Base-by-base conservation (phyloP, 257 asterid genomes). In the Plectranthus barbatus region DNA sequence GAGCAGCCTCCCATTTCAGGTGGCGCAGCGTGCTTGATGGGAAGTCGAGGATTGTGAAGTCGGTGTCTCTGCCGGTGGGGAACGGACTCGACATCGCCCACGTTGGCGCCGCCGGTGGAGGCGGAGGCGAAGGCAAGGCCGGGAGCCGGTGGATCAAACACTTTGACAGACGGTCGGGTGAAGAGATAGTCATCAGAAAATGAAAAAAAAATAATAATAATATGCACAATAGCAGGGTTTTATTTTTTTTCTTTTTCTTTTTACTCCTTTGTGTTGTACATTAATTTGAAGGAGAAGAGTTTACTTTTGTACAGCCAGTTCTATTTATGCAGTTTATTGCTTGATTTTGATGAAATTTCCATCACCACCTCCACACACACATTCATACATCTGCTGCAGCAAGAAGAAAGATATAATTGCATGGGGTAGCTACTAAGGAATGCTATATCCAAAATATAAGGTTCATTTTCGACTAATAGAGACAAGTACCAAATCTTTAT, bases 21-120 rank as follows among this genome's bases (percentile, higher is more conserved):
- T 88, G 96, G 98, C 82, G 79, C 5, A 64, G 77, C 14, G 92
- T 75, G 31, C 70, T 85, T 4, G 84, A 69, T 9, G 77, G 79
- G 12, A 67, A 60, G 64, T 60, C 80, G 65, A 83, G 95, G 72
- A 79, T 92, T 3, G 97, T 86, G 19, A 69, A 91, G 1, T 77
- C 91, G 7, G 93, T 86, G 54, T 76, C 81, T 63, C 29, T 92
- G 72, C 98, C 98, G 9, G 98, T 88, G 60, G 98, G 97, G 48
- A 71, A 86, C 39, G 96, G 98, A 2, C 37, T 91, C 52, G 90
- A 91, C 45, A 82, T 88, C 3, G 96, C 87, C 0, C 90, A 91
- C 72, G 75, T 91, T 0, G 96, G 95, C 0, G 91, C 87, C 6
- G 45, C 62, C 44, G 44, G n/a, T n/a, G n/a, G n/a, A n/a, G n/a